phyloP scores from a whole-genome alignment of 1,284 basidiomycete species.

The Trichosporon sp. region DNA sequence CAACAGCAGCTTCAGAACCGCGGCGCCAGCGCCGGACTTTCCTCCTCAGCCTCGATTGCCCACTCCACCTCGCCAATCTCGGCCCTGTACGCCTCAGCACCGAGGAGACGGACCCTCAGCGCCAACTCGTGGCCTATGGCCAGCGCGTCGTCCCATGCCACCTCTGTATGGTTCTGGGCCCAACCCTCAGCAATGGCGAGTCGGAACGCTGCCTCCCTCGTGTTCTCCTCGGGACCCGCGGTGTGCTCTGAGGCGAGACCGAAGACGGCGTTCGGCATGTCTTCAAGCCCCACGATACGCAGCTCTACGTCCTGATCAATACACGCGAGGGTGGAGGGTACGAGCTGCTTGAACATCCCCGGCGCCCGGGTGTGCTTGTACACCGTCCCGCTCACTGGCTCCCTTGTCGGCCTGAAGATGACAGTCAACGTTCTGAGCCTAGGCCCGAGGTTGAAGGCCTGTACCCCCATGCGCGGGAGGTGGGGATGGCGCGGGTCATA shows the following conservation, averaged over 20 bases:
- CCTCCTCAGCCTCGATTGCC: constrained; percentile 14
- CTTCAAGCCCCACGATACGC: background rate
- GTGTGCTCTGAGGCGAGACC: background rate
- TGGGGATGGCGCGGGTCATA: constrained; percentile 12
- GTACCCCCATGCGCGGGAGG: background rate
- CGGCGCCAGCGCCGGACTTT: background rate
- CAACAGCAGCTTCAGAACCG: background rate
- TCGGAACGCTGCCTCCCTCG: background rate
- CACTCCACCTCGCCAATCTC: constrained; percentile 1
- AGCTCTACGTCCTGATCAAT: background rate
- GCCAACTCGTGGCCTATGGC: background rate
- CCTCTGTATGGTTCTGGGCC: background rate
- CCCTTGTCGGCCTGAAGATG: background rate
- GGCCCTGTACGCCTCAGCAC: background rate
- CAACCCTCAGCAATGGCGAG: background rate
- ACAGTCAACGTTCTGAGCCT: background rate
- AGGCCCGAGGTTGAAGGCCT: background rate
- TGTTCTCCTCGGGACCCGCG: background rate
- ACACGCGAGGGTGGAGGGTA: background rate
- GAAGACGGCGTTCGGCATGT: background rate
- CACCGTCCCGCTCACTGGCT: background rate
- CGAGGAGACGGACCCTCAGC: background rate
- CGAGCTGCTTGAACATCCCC: background rate
- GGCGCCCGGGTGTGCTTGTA: background rate
- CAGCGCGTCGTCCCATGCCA: background rate